Evolutionary conservation across 306 rosid species (phyloP).

Genomic region (Glycine soja): DNA sequence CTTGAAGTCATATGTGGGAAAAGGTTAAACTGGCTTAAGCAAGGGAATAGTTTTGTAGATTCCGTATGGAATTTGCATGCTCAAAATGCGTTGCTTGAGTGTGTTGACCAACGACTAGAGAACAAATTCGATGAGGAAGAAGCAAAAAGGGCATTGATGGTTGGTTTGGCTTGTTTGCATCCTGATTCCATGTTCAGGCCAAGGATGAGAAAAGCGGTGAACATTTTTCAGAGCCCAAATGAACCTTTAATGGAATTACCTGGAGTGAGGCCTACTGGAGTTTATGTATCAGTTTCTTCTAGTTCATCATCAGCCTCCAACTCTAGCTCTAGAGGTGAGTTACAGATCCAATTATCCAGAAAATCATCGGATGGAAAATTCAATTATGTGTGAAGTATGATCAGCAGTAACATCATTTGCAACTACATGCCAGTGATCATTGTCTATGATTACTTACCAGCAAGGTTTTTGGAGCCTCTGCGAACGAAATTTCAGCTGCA

Average conservation of each 20-base stretch:
- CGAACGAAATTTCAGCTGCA: not conserved
- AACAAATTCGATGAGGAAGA: slow-evolving; percentile 52
- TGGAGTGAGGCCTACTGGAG: slow-evolving; percentile 48
- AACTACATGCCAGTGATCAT: not conserved
- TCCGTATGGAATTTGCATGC: slow-evolving; percentile 57
- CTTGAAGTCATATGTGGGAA: slow-evolving; percentile 69
- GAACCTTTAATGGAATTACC: slow-evolving; percentile 61
- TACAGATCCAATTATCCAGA: slow-evolving; percentile 1
- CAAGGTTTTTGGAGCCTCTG: not conserved
- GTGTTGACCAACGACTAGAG: slow-evolving; percentile 52
- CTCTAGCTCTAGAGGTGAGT: slow-evolving; percentile 34
- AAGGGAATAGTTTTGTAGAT: slow-evolving; percentile 58
- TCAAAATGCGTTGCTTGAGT: slow-evolving; percentile 49
- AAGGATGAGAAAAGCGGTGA: slow-evolving; percentile 62
- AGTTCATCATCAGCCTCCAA: slow-evolving; percentile 47
- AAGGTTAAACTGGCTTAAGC: slow-evolving; percentile 54
- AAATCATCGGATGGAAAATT: slow-evolving; percentile 22
- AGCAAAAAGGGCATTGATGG: slow-evolving; percentile 56
- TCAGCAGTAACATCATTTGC: slow-evolving; percentile 7
- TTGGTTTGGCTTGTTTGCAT: slow-evolving; percentile 67
- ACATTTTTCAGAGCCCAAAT: slow-evolving; percentile 54
- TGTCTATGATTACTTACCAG: not conserved
- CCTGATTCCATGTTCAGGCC: slow-evolving; percentile 57
- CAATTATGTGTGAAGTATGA: not conserved
- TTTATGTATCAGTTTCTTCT: slow-evolving; percentile 52